Conservation (phyloP, 257 asterid species). For the Solanum pennellii region DNA sequence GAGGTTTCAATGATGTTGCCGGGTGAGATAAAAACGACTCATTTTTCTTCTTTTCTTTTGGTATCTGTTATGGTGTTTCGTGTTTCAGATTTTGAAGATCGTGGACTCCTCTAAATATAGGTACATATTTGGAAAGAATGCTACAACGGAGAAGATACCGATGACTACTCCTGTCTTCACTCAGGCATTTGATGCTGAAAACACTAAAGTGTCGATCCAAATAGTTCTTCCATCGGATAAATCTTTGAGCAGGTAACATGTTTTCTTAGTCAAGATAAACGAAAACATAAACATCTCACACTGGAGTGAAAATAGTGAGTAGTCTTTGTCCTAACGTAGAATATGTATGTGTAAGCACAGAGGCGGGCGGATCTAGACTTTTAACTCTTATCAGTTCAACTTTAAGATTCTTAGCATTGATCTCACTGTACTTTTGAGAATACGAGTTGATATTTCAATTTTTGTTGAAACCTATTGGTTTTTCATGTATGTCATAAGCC, state of each 20-base stretch:
- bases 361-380: not conserved
- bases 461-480: not conserved
- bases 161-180: constrained; percentile 94
- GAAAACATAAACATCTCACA: not conserved
- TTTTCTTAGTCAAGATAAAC: not conserved
- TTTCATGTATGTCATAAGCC: not conserved
- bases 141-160: constrained; percentile 66
- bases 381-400: not conserved
- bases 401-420: not conserved
- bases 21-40: constrained; percentile 38
- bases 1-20: constrained; percentile 74
- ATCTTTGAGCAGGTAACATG: constrained; percentile 53
- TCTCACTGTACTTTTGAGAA: not conserved
- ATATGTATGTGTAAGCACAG: not conserved
- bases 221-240: constrained; percentile 74
- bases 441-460: not conserved
- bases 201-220: constrained; percentile 60
- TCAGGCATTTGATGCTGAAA: constrained; percentile 41
- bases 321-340: not conserved
- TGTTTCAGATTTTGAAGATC: not conserved
- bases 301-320: not conserved
- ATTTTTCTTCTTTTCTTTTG: not conserved
- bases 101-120: constrained; percentile 11
- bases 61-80: not conserved
- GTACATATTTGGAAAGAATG: constrained; percentile 82